Evolutionary conservation across 176 grass and related monocot species (phyloP), one percentile per base, ranked within the genome.

Genomic region (Triticum timopheevii): DNA sequence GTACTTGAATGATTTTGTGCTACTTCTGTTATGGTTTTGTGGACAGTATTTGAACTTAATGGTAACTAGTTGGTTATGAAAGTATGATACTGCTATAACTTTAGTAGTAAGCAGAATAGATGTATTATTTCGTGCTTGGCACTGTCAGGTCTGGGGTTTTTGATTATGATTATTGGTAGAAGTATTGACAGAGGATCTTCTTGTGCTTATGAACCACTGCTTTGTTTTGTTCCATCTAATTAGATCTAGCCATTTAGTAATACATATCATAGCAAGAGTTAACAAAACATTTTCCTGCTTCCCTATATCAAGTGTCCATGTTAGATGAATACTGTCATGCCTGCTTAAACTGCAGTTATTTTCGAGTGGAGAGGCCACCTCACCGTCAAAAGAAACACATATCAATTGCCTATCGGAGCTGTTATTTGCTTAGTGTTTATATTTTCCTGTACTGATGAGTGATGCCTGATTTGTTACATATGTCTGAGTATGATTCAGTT

Each of bases 201-300:
- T 27, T 16, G 4, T 6, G n/a, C 3, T 16, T 80, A 16, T 16
- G 28, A 62, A 77, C 61, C 47, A 82, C 27, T 64, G 52, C 11
- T 40, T 81, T 54, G 10, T 50, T 88, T 42, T 50, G 15, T 66
- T 71, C 10, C 50, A 70, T 70, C 49, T 49, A 36, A 9, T 58
- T 58, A 31, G 38, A 49, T 42, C 31, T 35, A 62, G 13, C 49
- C 73, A 44, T 76, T 35, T 67, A 30, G 15, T 66, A 66, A 5
- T 42, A 20, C 20, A 13, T 40, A 45, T 16, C 17, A 13, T 22
- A 45, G 4, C 49, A 38, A 40, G 15, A 58, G 25, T 47, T 33
- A 13, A 77, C 62, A 58, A 19, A 72, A 42, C 65, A 73, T 1
- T 73, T 85, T 80, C 20, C 49, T 86, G 49, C 71, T 82, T 61